phyloP scores from a whole-genome alignment of 768 basidiomycete species.

The Mycena chlorophos region DNA sequence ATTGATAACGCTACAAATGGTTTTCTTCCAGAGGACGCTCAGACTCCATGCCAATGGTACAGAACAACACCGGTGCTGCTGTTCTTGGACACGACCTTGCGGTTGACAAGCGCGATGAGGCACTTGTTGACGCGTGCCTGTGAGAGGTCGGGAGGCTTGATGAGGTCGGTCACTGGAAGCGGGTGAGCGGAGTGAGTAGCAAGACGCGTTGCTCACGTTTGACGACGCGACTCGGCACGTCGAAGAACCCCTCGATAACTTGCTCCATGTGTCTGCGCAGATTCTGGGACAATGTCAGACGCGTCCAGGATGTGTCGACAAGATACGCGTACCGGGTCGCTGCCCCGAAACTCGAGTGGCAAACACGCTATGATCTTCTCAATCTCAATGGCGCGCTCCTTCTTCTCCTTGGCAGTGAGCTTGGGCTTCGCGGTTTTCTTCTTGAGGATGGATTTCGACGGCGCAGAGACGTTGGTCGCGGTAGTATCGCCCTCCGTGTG shows the following conservation, averaged over 20 bases:
- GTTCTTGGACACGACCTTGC: slow-evolving; percentile 81
- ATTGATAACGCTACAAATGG: too few species aligned
- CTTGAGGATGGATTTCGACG: slow-evolving; percentile 46
- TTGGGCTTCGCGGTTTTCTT: slow-evolving; percentile 66
- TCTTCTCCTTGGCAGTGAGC: slow-evolving; percentile 78
- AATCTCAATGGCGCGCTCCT: slow-evolving; percentile 66
- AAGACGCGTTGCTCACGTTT: slow-evolving; percentile 47
- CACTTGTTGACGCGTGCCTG: slow-evolving; percentile 94
- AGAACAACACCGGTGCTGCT: slow-evolving; percentile 63
- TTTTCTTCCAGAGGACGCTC: too few species aligned
- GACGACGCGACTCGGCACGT: slow-evolving; percentile 57
- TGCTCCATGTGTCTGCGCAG: slow-evolving; percentile 77
- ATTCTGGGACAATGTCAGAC: slow-evolving; percentile 41
- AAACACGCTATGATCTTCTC: slow-evolving; percentile 74
- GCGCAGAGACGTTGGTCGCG: slow-evolving; percentile 36
- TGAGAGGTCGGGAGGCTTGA: slow-evolving; percentile 78
- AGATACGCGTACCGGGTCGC: slow-evolving; percentile 65
- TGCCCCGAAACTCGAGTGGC: slow-evolving; percentile 89
- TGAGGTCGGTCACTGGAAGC: slow-evolving; percentile 69
- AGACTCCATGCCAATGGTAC: slow-evolving; percentile 69
- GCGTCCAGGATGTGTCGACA: neutral
- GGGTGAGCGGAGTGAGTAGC: neutral
- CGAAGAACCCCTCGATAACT: slow-evolving; percentile 76
- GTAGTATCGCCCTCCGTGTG: slow-evolving; percentile 42
- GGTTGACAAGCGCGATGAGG: slow-evolving; percentile 84